Evolutionary conservation across 2,329 filamentous ascomycete genomes (phyloP).

Genomic region (Beauveria rudraprayagi): DNA sequence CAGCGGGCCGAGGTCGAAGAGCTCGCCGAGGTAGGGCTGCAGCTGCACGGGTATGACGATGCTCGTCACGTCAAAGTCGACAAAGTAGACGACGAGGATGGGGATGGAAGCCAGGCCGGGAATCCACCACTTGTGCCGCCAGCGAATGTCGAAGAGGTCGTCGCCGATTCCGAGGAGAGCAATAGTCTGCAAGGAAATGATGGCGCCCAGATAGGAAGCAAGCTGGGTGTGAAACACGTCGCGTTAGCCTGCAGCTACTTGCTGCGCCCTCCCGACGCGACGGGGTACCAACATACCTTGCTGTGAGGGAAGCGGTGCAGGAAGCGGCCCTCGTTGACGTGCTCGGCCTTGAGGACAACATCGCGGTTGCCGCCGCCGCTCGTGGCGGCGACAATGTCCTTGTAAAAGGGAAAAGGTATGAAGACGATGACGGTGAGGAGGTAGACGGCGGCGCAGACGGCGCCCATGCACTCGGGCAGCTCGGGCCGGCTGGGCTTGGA

Average conservation of each 20-base stretch:
- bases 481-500: slow-evolving; percentile 62
- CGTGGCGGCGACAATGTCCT: slow-evolving; percentile 91
- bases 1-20: slow-evolving; percentile 71
- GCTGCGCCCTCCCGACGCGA: no score
- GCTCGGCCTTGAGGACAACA: slow-evolving; percentile 63
- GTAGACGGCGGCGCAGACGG: slow-evolving; percentile 87
- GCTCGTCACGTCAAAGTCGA: slow-evolving; percentile 94
- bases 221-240: slow-evolving; percentile 45
- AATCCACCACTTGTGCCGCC: slow-evolving; percentile 98
- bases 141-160: slow-evolving; percentile 95
- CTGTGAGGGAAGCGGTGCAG: slow-evolving; percentile 89
- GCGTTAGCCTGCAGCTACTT: neutral
- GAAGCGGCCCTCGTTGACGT: slow-evolving; percentile 74
- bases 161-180: slow-evolving; percentile 89
- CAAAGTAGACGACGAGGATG: slow-evolving; percentile 93
- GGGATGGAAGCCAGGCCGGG: slow-evolving; percentile 89
- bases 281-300: slow-evolving; percentile 51
- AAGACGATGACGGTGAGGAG: slow-evolving; percentile 83
- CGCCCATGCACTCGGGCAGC: slow-evolving; percentile 94
- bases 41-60: slow-evolving; percentile 85
- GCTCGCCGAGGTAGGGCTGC: slow-evolving; percentile 72
- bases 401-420: slow-evolving; percentile 95
- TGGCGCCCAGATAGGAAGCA: slow-evolving; percentile 87
- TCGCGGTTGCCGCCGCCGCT: slow-evolving; percentile 90
- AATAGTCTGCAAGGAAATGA: slow-evolving; percentile 85